Evolutionary conservation across 2,329 filamentous ascomycete genomes (phyloP).

Genomic region (Clarireedia paspali): DNA sequence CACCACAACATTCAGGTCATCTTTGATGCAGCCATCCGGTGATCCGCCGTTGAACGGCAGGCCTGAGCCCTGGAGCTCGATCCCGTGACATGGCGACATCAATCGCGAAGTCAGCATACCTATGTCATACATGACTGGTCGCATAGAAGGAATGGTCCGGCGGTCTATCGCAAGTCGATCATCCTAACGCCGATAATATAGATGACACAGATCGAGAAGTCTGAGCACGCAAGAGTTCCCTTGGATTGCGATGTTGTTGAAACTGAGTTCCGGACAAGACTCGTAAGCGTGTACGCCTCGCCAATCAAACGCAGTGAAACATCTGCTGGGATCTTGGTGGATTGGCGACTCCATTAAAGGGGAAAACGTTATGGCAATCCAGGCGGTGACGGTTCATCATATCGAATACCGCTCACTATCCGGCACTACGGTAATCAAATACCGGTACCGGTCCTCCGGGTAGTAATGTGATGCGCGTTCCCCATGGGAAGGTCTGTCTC

Average conservation of each 20-base stretch:
- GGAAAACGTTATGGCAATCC: background rate
- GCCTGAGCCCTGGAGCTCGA: background rate
- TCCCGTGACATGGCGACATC: conserved; percentile 7
- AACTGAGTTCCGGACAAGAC: background rate
- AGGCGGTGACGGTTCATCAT: background rate
- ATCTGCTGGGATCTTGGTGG: background rate
- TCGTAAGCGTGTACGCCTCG: background rate
- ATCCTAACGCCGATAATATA: background rate
- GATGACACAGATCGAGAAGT: background rate
- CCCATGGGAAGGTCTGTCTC: background rate
- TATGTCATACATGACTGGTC: background rate
- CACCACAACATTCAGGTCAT: no score
- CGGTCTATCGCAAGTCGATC: background rate
- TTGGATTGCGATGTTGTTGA: background rate
- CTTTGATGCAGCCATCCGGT: background rate
- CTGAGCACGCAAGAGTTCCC: conserved; percentile 1
- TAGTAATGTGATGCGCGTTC: background rate
- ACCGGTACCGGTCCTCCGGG: background rate
- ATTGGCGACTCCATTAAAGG: background rate
- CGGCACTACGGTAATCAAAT: background rate
- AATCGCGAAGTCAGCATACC: background rate
- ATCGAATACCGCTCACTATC: background rate
- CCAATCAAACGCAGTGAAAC: background rate
- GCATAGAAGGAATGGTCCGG: background rate
- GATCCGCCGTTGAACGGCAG: background rate